These are phyloP conservation scores for Citropsis articulata DNA, from an alignment of 345 rosid species.

Conservation along the genomic window DNA sequence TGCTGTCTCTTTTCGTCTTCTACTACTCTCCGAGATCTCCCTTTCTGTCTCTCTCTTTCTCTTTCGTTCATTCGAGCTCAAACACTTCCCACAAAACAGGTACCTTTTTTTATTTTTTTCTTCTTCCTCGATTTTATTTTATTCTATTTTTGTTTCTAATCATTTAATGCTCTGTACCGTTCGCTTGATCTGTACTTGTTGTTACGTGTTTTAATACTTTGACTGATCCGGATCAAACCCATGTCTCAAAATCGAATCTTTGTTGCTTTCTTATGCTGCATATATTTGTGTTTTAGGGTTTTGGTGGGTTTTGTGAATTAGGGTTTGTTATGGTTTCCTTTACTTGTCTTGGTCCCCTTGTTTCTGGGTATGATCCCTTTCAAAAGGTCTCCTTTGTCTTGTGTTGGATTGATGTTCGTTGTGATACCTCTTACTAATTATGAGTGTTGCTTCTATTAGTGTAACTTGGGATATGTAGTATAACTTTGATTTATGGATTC, in stretches of 20 bases:
- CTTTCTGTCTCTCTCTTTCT: not conserved
- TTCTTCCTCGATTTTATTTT: not conserved
- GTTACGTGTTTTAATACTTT: not conserved
- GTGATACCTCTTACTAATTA: not conserved
- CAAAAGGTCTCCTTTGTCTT: not conserved
- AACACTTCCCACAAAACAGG: conserved; percentile 1
- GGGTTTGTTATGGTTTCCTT: conserved; percentile 4
- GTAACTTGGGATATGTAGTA: not conserved
- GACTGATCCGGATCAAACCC: conserved; percentile 6
- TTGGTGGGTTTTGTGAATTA: conserved; percentile 2
- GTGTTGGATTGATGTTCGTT: not conserved
- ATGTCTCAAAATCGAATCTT: not conserved
- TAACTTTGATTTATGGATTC: not conserved
- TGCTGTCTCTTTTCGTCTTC: not conserved
- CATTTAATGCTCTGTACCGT: not conserved
- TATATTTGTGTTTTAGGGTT: not conserved
- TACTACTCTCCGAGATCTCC: not conserved
- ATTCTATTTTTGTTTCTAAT: not conserved
- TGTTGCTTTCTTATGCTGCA: not conserved
- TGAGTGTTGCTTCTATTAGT: not conserved
- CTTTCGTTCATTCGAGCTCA: not conserved
- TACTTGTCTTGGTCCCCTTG: not conserved
- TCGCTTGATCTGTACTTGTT: conserved; percentile 5
- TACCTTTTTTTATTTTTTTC: not conserved
- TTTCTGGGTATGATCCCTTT: not conserved